Base-by-base conservation (phyloP, 371 early-diverging fungal species). In the Syncephalastrum sp. region DNA sequence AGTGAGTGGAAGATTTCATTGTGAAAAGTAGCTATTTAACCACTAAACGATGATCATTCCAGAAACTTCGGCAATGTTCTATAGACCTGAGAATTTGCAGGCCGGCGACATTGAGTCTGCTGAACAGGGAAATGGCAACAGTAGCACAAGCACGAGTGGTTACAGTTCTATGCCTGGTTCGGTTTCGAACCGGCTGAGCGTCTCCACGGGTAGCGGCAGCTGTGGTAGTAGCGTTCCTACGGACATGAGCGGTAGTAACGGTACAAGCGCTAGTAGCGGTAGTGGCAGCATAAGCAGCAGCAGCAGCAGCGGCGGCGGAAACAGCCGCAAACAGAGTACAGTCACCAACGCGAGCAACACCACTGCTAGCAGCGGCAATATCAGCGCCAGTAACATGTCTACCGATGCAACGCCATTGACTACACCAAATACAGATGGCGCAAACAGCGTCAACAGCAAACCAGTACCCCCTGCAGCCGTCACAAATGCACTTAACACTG, bases 31-130 rank as follows among this genome's bases (percentile, higher is more conserved):
- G 14, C 42, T 57, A n/a, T 14, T 46, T 7, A 46, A 46, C 33
- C 42, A 42, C 14, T 50, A 19, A 15, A 42, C 24, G 5, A 41
- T 65, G 38, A 24, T 54, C 38, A 17, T 57, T 47, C 56, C 53
- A 60, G 54, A 61, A 53, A 42, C 67, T 54, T 59, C 59, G 27
- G 44, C 43, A 29, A 19, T 19, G 41, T 56, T 61, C 56, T 61
- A 61, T 61, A 15, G 29, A 24, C 45, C 44, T 42, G n/a, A 24
- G n/a, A 54, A 25, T 17, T 15, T 44, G 54, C 10, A 42, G 17
- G 51, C 45, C 48, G 19, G 19, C 48, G 19, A 16, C 48, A 19
- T 21, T 48, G 23, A 16, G 46, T 15, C 24, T 24, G n/a, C 27
- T 21, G 48, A 21, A 21, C 21, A 48, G 12, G 48, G 21, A 12